These are phyloP conservation scores for Phylloporus sp. DNA, from an alignment of 768 basidiomycete genomes.

Conservation along the genomic window DNA sequence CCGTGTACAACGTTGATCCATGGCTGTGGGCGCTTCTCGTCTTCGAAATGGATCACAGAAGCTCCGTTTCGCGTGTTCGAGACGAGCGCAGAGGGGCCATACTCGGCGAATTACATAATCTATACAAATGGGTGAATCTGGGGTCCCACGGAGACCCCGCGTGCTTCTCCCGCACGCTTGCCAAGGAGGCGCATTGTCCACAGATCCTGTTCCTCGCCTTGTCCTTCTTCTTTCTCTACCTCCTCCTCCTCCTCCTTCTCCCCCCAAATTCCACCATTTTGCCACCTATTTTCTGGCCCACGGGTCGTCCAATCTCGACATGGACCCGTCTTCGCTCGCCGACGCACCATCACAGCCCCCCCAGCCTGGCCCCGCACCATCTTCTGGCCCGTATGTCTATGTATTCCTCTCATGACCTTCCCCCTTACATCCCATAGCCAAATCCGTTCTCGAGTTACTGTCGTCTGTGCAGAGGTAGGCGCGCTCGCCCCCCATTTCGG, in stretches of 20 bases:
- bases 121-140: background rate
- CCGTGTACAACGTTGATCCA: constrained; percentile 16
- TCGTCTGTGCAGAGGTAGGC: constrained; percentile 75
- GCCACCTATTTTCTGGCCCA: background rate
- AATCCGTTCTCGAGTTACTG: constrained; percentile 72
- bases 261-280: background rate
- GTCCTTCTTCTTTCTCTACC: background rate
- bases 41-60: constrained; percentile 9
- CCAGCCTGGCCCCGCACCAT: constrained; percentile 14
- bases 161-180: constrained; percentile 8
- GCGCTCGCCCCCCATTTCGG: background rate
- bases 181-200: constrained; percentile 18
- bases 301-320: background rate
- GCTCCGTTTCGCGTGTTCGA: constrained; percentile 7
- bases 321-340: constrained; percentile 17
- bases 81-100: background rate
- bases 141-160: constrained; percentile 24
- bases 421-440: constrained; percentile 37
- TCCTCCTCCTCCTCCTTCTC: background rate
- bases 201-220: constrained; percentile 7
- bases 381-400: constrained; percentile 31
- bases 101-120: constrained; percentile 12
- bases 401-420: background rate
- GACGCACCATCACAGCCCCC: constrained; percentile 17
- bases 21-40: constrained; percentile 3